Percentiles rank a stretch among this genome's conserved stretches.
Evolutionary conservation across 2,329 filamentous ascomycete species (phyloP).

Genomic region (Phialophora tarda): DNA sequence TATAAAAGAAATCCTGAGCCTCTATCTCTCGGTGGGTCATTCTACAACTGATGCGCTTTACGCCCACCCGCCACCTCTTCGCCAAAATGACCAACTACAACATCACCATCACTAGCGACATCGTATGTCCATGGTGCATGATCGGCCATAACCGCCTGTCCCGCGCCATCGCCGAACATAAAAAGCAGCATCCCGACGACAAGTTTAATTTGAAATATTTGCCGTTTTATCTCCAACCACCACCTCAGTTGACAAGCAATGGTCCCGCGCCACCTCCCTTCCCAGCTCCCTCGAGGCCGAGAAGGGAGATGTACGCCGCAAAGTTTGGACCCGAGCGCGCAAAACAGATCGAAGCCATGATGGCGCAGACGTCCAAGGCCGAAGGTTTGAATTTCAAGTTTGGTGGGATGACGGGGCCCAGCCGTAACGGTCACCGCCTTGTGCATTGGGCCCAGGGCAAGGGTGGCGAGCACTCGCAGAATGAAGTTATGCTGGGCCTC

Average conservation of each 20-base stretch:
- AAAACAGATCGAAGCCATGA: constrained; percentile 62
- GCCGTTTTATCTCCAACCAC: constrained; percentile 80
- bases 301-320: constrained; percentile 62
- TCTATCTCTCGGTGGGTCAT: neutral
- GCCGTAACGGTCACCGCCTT: constrained; percentile 77
- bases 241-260: constrained; percentile 58
- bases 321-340: constrained; percentile 70
- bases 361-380: constrained; percentile 63
- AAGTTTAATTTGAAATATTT: constrained; percentile 76
- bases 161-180: constrained; percentile 71
- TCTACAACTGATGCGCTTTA: constrained; percentile 22
- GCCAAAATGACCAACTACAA: constrained; percentile 71
- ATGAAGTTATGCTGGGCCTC: constrained; percentile 64
- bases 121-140: constrained; percentile 74
- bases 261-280: constrained; percentile 63
- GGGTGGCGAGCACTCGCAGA: constrained; percentile 59
- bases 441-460: constrained; percentile 70
- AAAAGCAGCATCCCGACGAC: constrained; percentile 68
- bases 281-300: constrained; percentile 57
- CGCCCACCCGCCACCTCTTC: constrained; percentile 18
- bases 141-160: constrained; percentile 78
- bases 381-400: constrained; percentile 77
- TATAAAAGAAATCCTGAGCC: neutral
- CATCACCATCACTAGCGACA: constrained; percentile 80
- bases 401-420: constrained; percentile 74